Percentiles rank a stretch among this genome's conserved stretches.
Evolutionary conservation across 805 yeast species (phyloP).

Genomic region (Clavispora fructus): DNA sequence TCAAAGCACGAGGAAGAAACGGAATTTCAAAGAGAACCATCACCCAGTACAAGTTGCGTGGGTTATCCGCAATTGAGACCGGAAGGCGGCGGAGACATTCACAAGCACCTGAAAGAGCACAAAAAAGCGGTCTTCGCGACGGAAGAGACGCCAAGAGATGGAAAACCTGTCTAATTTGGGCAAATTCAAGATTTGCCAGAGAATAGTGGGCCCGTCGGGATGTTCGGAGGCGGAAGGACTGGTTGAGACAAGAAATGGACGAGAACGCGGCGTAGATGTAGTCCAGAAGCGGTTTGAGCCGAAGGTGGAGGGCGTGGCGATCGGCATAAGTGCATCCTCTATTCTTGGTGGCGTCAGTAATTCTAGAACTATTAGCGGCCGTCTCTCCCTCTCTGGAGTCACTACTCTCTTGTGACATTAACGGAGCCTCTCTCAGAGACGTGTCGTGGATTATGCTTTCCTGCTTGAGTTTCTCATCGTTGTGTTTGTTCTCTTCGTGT

Average conservation of each 20-base stretch:
- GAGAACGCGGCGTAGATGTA: conserved; percentile 45
- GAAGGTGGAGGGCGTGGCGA: conserved; percentile 21
- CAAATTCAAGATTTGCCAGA: conserved; percentile 45
- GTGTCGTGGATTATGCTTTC: no score
- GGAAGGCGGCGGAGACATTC: conserved; percentile 45
- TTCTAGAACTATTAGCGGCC: no score
- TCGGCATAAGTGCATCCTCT: conserved; percentile 1
- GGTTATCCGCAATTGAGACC: conserved; percentile 34
- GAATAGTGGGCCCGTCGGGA: conserved; percentile 35
- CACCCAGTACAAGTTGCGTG: conserved; percentile 51
- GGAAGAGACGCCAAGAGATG: conserved; percentile 46
- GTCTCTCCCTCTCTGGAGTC: no score
- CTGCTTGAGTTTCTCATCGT: no score
- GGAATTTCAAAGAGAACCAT: conserved; percentile 70
- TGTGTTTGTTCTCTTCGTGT: no score
- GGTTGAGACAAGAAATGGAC: conserved; percentile 43
- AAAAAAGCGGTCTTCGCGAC: conserved; percentile 54
- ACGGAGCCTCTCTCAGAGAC: no score
- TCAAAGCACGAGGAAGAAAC: conserved; percentile 42
- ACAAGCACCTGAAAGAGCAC: conserved; percentile 48
- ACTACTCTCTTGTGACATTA: no score
- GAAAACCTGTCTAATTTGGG: conserved; percentile 45
- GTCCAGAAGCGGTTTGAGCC: conserved; percentile 47
- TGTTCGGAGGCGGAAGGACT: conserved; percentile 43
- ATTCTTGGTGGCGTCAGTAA: no score